phyloP scores from a whole-genome alignment of 2,329 filamentous ascomycete genomes.

The Paecilomyces sp. region DNA sequence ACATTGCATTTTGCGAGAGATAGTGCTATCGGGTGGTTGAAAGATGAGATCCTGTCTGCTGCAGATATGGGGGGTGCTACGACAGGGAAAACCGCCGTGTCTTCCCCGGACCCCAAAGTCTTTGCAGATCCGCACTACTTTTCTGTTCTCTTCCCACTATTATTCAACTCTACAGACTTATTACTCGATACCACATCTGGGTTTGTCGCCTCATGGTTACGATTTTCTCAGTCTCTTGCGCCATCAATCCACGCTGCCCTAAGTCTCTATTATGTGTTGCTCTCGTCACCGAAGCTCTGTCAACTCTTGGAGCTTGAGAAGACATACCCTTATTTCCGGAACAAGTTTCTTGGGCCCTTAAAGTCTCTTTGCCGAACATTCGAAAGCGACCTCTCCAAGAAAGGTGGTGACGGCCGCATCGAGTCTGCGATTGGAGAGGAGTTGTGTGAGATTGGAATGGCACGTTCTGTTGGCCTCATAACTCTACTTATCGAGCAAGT shows the following conservation, averaged over 20 bases:
- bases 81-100: slow-evolving; percentile 1
- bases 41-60: slow-evolving; percentile 50
- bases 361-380: slow-evolving; percentile 23
- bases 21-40: slow-evolving; percentile 54
- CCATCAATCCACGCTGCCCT: slow-evolving; percentile 49
- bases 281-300: slow-evolving; percentile 44
- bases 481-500: slow-evolving; percentile 26
- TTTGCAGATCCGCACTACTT: slow-evolving; percentile 32
- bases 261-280: slow-evolving; percentile 53
- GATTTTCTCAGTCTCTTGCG: slow-evolving; percentile 40
- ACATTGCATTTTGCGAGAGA: slow-evolving; percentile 49
- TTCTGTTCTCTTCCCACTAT: slow-evolving; percentile 39
- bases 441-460: slow-evolving; percentile 25
- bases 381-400: slow-evolving; percentile 21
- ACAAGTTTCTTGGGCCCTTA: slow-evolving; percentile 24
- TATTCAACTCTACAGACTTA: slow-evolving; percentile 44
- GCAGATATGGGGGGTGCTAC: slow-evolving; percentile 12
- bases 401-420: slow-evolving; percentile 31
- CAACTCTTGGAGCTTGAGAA: slow-evolving; percentile 39
- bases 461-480: slow-evolving; percentile 27
- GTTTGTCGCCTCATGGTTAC: slow-evolving; percentile 38
- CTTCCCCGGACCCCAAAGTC: slow-evolving; percentile 13
- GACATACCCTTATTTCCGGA: slow-evolving; percentile 24
- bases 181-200: slow-evolving; percentile 31
- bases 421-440: slow-evolving; percentile 27